These are phyloP conservation scores for Seiridium unicorne DNA, from an alignment of 2,329 filamentous ascomycete genomes.

Conservation along the genomic window DNA sequence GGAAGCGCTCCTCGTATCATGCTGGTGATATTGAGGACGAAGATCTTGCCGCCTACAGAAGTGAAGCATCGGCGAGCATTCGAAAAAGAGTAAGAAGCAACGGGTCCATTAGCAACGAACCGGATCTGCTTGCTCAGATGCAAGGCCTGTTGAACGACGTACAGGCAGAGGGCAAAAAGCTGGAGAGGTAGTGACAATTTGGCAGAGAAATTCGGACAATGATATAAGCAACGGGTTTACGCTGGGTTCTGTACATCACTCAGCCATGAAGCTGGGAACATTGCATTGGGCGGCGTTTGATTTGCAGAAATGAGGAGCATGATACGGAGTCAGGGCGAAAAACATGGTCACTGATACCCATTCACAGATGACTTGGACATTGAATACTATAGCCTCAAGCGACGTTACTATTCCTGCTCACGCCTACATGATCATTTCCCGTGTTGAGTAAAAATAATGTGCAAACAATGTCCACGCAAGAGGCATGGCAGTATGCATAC, in stretches of 20 bases:
- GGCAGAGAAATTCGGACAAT: background rate
- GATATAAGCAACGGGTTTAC: background rate
- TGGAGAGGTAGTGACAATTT: background rate
- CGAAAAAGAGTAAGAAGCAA: slow-evolving; percentile 23
- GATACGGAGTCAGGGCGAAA: background rate
- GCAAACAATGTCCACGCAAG: no score
- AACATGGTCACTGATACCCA: slow-evolving; percentile 3
- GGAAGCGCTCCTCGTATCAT: slow-evolving; percentile 18
- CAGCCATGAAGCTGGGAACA: background rate
- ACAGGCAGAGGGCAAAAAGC: slow-evolving; percentile 9
- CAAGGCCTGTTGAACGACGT: slow-evolving; percentile 21
- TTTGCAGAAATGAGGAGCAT: background rate
- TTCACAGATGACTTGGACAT: background rate
- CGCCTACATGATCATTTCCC: no score
- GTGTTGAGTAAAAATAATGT: no score
- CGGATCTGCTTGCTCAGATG: slow-evolving; percentile 24
- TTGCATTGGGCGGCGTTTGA: slow-evolving; percentile 10
- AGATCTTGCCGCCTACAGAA: slow-evolving; percentile 18
- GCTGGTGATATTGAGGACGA: slow-evolving; percentile 15
- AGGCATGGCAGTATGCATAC: no score
- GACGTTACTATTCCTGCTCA: background rate
- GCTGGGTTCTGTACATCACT: background rate
- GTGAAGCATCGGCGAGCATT: slow-evolving; percentile 15
- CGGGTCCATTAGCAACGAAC: slow-evolving; percentile 13
- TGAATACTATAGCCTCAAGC: background rate